Evolutionary conservation across 306 rosid genomes (phyloP), one percentile per base, ranked within the genome.

Genomic region (Potentilla sterilis): DNA sequence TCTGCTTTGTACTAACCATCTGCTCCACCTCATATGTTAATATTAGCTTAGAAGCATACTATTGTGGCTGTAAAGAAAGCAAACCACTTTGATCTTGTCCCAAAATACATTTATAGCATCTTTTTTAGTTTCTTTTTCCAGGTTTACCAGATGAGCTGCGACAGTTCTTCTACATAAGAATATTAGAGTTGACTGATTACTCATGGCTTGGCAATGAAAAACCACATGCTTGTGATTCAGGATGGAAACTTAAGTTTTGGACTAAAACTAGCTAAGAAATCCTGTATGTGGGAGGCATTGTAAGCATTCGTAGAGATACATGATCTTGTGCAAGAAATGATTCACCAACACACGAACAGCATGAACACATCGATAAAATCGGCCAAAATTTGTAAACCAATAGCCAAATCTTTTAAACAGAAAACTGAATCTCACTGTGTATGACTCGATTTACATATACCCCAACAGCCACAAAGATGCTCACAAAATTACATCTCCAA

Each of bases 1-100:
- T 77, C 49, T 57, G 52, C 58, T 41, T 32, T 69, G 41, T 34
- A 1, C 69, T 43, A 42, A 77, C 69, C 69, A 77, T 55, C 46
- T 67, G 44, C 68, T 35, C 24, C 15, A 24, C 54, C 71, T 49
- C 46, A 35, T 62, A 35, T 64, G 64, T 49, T 13, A 47, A 35
- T 14, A 46, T 49, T 1, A 55, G 48, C 35, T 55, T 75, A 64
- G 63, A 48, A 34, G 38, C 51, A 63, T 21, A n/a, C 4, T 46
- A 48, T n/a, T 47, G 19, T 64, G 48, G 43, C 47, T 47, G 37
- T 61, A 4, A 57, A 73, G 42, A 34, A 74, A 46, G 37, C 69
- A 18, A 67, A 10, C 43, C 59, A 44, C 28, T 74, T 46, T 18
- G 19, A 59, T n/a, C 28, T 10, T 40, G 44, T 55, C 49, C 14